A percentile compares a stretch with the other conserved stretches of the same genome.
Conservation (phyloP, 768 basidiomycete genomes). For the Lactifluus pinguis region DNA sequence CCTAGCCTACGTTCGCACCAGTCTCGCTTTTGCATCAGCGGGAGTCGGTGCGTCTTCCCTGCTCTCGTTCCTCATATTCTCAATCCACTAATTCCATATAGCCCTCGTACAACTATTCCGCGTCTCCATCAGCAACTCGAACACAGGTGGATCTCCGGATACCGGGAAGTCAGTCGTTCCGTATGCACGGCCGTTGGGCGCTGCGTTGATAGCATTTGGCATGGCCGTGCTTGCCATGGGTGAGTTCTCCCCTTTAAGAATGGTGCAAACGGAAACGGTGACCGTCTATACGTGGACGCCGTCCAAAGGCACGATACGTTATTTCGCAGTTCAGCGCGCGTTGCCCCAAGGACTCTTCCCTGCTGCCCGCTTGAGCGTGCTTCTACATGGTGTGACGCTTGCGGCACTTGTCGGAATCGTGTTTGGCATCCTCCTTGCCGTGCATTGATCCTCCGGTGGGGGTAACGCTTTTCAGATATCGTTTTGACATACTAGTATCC, state of each 20-base stretch:
- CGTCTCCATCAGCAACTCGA: slow-evolving; percentile 24
- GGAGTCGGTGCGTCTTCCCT: slow-evolving; percentile 35
- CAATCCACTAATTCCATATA: slow-evolving; percentile 10
- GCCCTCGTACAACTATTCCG: slow-evolving; percentile 42
- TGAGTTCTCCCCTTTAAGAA: slow-evolving; percentile 7
- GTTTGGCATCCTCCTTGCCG: slow-evolving; percentile 30
- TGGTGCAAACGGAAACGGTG: no score
- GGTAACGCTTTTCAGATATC: no score
- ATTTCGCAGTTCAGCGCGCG: slow-evolving; percentile 33
- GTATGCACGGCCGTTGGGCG: slow-evolving; percentile 38
- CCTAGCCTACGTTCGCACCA: slow-evolving; percentile 44
- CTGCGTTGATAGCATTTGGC: slow-evolving; percentile 30
- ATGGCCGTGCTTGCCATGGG: slow-evolving; percentile 30
- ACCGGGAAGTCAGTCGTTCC: slow-evolving; percentile 16
- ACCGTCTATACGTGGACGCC: no score
- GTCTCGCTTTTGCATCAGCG: slow-evolving; percentile 38
- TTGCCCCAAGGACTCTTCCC: slow-evolving; percentile 34
- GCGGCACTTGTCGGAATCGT: slow-evolving; percentile 27
- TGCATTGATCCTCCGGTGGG: background rate
- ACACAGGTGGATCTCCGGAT: slow-evolving; percentile 8
- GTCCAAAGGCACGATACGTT: slow-evolving; percentile 28
- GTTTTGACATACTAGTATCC: no score
- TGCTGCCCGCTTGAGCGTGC: slow-evolving; percentile 30
- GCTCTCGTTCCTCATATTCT: background rate
- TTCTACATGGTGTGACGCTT: slow-evolving; percentile 27